Percentiles rank a stretch among this genome's conserved stretches.
Conservation (phyloP, 2,329 filamentous ascomycete genomes). For the Sarocladium kiliense region DNA sequence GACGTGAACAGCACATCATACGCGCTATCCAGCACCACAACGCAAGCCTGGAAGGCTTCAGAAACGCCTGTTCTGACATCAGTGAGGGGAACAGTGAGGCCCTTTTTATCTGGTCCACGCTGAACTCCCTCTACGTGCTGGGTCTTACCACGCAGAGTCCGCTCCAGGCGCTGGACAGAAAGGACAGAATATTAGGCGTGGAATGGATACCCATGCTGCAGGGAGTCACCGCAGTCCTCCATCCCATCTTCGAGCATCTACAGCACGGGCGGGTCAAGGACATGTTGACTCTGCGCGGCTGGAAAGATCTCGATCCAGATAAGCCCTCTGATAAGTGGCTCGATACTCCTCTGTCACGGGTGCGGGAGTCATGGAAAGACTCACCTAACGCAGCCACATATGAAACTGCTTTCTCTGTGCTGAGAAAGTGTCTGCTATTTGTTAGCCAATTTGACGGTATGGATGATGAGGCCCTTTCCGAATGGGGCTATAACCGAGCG, state of each 20-base stretch:
- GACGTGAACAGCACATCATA: neutral
- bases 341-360: constrained; percentile 7
- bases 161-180: neutral
- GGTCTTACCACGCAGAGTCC: constrained; percentile 1
- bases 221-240: constrained; percentile 14
- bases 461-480: neutral
- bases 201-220: constrained; percentile 18
- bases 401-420: constrained; percentile 10
- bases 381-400: constrained; percentile 10
- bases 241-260: constrained; percentile 10
- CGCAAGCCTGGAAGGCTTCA: constrained; percentile 10
- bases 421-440: constrained; percentile 14
- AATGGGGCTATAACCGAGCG: constrained; percentile 14
- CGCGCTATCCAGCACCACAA: constrained; percentile 12
- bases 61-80: constrained; percentile 3
- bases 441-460: constrained; percentile 14
- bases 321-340: neutral
- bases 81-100: constrained; percentile 11
- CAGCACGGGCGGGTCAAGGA: constrained; percentile 7
- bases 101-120: constrained; percentile 11
- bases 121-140: constrained; percentile 15
- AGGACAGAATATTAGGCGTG: constrained; percentile 13
- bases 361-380: constrained; percentile 10
- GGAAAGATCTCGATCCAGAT: constrained; percentile 13
- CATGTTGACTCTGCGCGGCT: constrained; percentile 14